A percentile compares a stretch with the other conserved stretches of the same genome.
phyloP scores from a whole-genome alignment of 192 early-diverging fungal species.

The Coemansia sp. region DNA sequence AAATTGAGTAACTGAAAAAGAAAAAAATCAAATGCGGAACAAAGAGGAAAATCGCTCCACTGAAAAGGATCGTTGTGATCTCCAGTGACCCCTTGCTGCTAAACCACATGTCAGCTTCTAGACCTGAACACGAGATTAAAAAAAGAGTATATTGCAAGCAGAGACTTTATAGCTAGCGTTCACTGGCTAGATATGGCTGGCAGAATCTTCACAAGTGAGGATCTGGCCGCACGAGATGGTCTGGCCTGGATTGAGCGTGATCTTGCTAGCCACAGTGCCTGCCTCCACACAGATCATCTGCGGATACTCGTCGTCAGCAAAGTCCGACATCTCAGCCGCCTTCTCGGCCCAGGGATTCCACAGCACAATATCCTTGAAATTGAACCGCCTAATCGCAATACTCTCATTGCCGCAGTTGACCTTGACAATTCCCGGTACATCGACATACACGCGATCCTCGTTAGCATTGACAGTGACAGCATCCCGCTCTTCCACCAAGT shows the following conservation, averaged over 20 bases:
- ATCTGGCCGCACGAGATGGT: conserved; percentile 77
- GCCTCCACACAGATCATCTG: conserved; percentile 92
- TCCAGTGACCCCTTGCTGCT: neutral
- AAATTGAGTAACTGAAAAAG: neutral
- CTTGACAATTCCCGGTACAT: conserved; percentile 61
- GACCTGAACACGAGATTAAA: too few relatives aligned
- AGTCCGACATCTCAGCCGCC: conserved; percentile 87
- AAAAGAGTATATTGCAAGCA: neutral
- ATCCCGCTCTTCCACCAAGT: conserved; percentile 54
- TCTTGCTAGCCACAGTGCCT: conserved; percentile 70
- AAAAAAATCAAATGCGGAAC: neutral
- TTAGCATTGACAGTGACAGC: conserved; percentile 67
- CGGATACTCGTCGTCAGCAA: conserved; percentile 85
- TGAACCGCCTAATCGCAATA: conserved; percentile 36
- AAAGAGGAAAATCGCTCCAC: neutral
- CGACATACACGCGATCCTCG: conserved; percentile 85
- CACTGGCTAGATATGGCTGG: neutral
- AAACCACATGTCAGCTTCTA: too few relatives aligned
- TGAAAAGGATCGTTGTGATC: neutral
- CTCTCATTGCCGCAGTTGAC: conserved; percentile 29
- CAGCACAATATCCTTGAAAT: conserved; percentile 68
- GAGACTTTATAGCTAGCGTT: neutral
- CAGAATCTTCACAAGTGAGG: conserved; percentile 37
- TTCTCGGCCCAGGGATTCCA: conserved; percentile 98
- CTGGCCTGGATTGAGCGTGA: conserved; percentile 69